Conservation (phyloP, 768 basidiomycete species). For the Boletus rufocinnamomeus region DNA sequence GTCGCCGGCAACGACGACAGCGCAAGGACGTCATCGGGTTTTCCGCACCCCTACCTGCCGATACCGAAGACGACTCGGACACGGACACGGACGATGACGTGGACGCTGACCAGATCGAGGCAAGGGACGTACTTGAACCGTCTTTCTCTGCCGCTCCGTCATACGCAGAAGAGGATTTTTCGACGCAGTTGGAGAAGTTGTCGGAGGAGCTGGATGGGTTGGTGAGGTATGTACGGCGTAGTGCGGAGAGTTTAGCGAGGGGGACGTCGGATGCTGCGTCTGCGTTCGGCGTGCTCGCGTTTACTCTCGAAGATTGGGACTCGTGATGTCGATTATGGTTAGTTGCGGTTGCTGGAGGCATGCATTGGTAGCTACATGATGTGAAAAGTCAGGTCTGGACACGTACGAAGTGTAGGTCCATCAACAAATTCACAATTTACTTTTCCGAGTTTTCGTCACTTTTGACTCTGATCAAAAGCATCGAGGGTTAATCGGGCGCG, state of each 20-base stretch:
- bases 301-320: slow-evolving; percentile 82
- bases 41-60: slow-evolving; percentile 37
- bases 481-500: no score
- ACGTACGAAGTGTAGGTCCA: not conserved
- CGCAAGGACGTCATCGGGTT: slow-evolving; percentile 65
- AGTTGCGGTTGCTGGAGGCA: not conserved
- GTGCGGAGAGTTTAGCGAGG: slow-evolving; percentile 67
- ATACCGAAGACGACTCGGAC: slow-evolving; percentile 38
- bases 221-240: slow-evolving; percentile 66
- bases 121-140: slow-evolving; percentile 24
- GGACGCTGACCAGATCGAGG: slow-evolving; percentile 23
- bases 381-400: not conserved
- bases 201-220: slow-evolving; percentile 68
- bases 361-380: not conserved
- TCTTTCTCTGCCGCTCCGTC: slow-evolving; percentile 46
- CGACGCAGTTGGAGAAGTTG: slow-evolving; percentile 59
- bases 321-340: slow-evolving; percentile 16
- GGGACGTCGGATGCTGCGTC: slow-evolving; percentile 60
- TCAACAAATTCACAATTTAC: no score
- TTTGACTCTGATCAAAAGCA: no score
- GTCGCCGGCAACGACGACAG: slow-evolving; percentile 56
- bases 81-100: slow-evolving; percentile 41
- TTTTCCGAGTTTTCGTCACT: no score
- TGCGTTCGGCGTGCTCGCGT: slow-evolving; percentile 71
- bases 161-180: slow-evolving; percentile 49